Base-by-base conservation (phyloP, 2,329 filamentous ascomycete genomes). In the Stachybotrys chartarum region DNA sequence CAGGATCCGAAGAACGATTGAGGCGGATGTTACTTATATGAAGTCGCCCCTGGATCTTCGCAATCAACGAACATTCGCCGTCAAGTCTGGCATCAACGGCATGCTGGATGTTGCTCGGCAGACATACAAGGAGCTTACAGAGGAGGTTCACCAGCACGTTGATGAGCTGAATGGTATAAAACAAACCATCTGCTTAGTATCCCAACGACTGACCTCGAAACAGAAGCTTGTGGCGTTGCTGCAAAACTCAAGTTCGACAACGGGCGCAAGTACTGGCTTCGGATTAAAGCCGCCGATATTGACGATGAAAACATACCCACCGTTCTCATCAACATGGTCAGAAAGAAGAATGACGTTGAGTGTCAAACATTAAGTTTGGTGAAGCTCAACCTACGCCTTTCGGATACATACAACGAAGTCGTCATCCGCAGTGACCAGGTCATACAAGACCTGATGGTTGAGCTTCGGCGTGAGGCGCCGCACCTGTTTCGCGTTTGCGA, bases 21-120 rank as follows among this genome's bases (percentile, higher is more conserved):
- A 97, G 59, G 81, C 88, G 8, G 89, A 96, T 66, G 89, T 91
- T 0, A 82, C 79, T 0, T 95, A 88, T 61, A 87, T 90, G 56
- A 89, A 81, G 50, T 84, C 86, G 24, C 87, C 94, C 0, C 78
- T 97, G 5, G 93, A 97, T 58, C 77, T 96, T 55, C 83, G 92
- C 14, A 96, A 97, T 58, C 93, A 97, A 67, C 80, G 93, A 59
- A 90, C 88, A 1, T 97, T 95, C 72, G 93, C 93, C 24, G 87
- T 97, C 35, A 94, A 88, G 74, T 84, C 90, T 50, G 90, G 90
- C 0, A 84, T 94, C 47, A 91, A 90, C 62, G 90, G 90, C 3
- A 81, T 97, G 55, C 81, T 97, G 5, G 93, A 97, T 70, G 88
- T 97, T 44, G 90, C 91, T 39, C 83, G 92, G 6, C 87, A 91